phyloP scores from a whole-genome alignment of 2,329 filamentous ascomycete genomes.

The Bisporella sp. region DNA sequence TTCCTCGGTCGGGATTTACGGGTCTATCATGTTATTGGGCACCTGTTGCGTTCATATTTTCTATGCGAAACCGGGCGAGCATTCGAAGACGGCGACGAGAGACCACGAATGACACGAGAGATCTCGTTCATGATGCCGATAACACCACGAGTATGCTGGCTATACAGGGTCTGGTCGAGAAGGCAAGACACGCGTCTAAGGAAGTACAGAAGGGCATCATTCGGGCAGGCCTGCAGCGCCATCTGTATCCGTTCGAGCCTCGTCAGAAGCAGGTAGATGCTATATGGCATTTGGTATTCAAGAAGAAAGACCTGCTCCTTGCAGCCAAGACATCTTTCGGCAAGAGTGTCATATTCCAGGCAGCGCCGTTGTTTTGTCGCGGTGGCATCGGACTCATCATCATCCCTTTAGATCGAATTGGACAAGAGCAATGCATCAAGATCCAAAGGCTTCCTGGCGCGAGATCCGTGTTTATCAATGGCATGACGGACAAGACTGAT shows the following conservation, averaged over 20 bases:
- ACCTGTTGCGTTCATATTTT: not conserved
- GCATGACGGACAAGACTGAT: conserved; percentile 1
- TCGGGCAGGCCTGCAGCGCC: conserved; percentile 3
- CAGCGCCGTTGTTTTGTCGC: conserved; percentile 8
- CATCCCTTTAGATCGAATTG: conserved; percentile 1
- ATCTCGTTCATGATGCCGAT: not conserved
- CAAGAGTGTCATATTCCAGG: conserved; percentile 6
- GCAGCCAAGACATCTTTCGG: conserved; percentile 5
- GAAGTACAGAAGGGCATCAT: conserved; percentile 6
- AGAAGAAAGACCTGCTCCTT: conserved; percentile 7
- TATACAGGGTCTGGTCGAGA: not conserved
- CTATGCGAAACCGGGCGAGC: not conserved
- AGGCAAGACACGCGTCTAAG: not conserved
- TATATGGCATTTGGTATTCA: conserved; percentile 1
- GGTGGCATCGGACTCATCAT: conserved; percentile 4
- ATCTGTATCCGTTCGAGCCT: conserved; percentile 3
- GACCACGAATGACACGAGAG: not conserved
- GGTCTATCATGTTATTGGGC: conserved; percentile 2
- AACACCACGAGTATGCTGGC: not conserved
- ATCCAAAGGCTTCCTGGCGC: not conserved
- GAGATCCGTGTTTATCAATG: conserved; percentile 2
- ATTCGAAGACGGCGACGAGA: not conserved
- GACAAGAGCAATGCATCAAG: conserved; percentile 1
- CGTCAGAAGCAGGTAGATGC: not conserved
- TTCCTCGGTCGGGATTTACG: conserved; percentile 1